phyloP scores from a whole-genome alignment of 257 asterid genomes.

The Scutellaria galericulata region DNA sequence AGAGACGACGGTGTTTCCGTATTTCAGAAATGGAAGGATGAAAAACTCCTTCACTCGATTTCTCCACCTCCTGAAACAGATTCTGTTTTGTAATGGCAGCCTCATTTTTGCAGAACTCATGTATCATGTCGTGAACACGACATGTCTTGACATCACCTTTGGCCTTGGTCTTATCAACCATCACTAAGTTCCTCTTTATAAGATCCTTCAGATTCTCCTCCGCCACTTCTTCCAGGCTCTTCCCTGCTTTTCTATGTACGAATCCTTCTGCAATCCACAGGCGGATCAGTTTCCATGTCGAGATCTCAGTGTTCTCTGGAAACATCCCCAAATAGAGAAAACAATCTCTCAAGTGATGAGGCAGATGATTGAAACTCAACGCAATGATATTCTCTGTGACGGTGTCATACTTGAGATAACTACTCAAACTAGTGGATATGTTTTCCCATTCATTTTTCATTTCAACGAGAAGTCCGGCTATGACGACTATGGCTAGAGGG shows the following conservation, averaged over 20 bases:
- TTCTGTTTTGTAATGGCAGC: constrained; percentile 31
- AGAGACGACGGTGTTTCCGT: constrained; percentile 40
- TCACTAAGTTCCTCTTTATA: constrained; percentile 40
- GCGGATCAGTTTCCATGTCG: constrained; percentile 31
- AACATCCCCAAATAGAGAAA: constrained; percentile 51
- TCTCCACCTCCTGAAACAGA: constrained; percentile 39
- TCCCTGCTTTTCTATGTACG: not conserved
- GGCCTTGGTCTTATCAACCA: constrained; percentile 28
- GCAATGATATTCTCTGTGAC: constrained; percentile 32
- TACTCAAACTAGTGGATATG: not conserved
- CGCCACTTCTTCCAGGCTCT: constrained; percentile 39
- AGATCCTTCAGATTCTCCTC: constrained; percentile 36
- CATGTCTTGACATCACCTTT: constrained; percentile 46
- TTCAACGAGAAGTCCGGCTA: constrained; percentile 22
- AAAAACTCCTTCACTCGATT: constrained; percentile 11
- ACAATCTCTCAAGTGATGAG: constrained; percentile 41
- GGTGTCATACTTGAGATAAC: constrained; percentile 2
- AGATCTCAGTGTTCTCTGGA: constrained; percentile 33
- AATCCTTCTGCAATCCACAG: constrained; percentile 57
- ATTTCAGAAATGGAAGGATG: constrained; percentile 11
- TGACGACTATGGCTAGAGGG: constrained; percentile 44
- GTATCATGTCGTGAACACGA: constrained; percentile 46
- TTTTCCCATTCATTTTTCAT: constrained; percentile 11
- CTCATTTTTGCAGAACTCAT: constrained; percentile 44
- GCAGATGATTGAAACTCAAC: constrained; percentile 43